Evolutionary conservation across 1,139 yeast genomes (phyloP).

Genomic region (Geotrichum aggregatum): DNA sequence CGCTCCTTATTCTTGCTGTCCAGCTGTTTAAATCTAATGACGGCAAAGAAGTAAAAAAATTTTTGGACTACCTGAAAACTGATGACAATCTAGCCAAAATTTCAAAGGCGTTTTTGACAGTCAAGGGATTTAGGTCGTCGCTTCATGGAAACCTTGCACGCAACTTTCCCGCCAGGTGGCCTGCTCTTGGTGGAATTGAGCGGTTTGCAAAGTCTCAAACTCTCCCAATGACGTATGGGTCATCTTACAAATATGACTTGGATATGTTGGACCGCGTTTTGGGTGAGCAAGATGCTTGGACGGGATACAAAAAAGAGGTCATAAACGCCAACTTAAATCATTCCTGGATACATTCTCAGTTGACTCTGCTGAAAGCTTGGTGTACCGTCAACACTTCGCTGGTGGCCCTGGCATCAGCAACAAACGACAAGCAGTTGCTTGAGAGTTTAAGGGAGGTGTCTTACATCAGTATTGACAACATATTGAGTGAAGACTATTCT

Average conservation of each 20-base stretch:
- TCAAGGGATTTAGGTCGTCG: constrained; percentile 45
- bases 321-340: constrained; percentile 58
- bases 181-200: constrained; percentile 43
- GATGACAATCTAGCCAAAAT: constrained; percentile 38
- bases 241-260: constrained; percentile 53
- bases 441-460: constrained; percentile 39
- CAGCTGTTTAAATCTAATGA: constrained; percentile 52
- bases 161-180: constrained; percentile 50
- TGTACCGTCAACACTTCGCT: constrained; percentile 72
- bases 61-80: constrained; percentile 47
- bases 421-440: constrained; percentile 39
- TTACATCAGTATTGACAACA: constrained; percentile 49
- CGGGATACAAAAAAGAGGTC: constrained; percentile 50
- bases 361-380: constrained; percentile 66
- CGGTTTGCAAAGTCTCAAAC: constrained; percentile 43
- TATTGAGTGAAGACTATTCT: constrained; percentile 52
- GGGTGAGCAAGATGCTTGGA: constrained; percentile 49
- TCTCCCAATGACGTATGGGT: constrained; percentile 39
- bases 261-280: constrained; percentile 60
- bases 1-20: constrained; percentile 71
- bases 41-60: constrained; percentile 35
- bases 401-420: constrained; percentile 44
- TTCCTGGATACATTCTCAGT: constrained; percentile 64
- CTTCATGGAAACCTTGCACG: constrained; percentile 46
- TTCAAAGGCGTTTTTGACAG: constrained; percentile 25